Conservation (phyloP, 371 early-diverging fungal species). For the Circinella umbellata region DNA sequence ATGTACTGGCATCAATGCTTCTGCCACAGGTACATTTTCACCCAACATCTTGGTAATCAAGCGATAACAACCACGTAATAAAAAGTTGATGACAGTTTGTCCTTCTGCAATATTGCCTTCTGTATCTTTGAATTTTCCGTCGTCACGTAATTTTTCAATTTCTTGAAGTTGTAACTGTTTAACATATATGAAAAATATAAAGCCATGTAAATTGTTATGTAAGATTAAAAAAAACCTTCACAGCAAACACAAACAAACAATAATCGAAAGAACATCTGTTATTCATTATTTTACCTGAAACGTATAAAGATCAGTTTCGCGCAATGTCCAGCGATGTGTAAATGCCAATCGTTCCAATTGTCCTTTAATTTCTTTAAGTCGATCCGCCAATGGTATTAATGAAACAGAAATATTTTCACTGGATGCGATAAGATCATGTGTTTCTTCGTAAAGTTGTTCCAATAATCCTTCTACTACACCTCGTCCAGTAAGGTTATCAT, state of each 20-base stretch:
- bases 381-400: conserved; percentile 73
- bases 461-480: conserved; percentile 83
- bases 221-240: not conserved
- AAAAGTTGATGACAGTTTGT: conserved; percentile 78
- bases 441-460: conserved; percentile 83
- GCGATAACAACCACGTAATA: conserved; percentile 88
- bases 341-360: conserved; percentile 75
- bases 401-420: conserved; percentile 74
- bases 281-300: conserved; percentile 57
- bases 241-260: no score
- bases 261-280: no score
- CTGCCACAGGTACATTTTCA: conserved; percentile 87
- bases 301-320: conserved; percentile 83
- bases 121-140: conserved; percentile 81
- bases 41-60: conserved; percentile 83
- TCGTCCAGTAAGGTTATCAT: conserved; percentile 70
- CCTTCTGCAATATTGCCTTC: conserved; percentile 65
- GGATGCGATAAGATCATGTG: conserved; percentile 79
- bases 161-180: conserved; percentile 68
- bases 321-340: conserved; percentile 83
- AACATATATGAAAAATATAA: not conserved
- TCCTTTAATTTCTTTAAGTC: conserved; percentile 74
- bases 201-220: not conserved
- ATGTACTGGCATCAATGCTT: conserved; percentile 82
- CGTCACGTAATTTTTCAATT: conserved; percentile 66